Base-by-base conservation (phyloP, 2,329 filamentous ascomycete genomes). In the Alternaria sp. region DNA sequence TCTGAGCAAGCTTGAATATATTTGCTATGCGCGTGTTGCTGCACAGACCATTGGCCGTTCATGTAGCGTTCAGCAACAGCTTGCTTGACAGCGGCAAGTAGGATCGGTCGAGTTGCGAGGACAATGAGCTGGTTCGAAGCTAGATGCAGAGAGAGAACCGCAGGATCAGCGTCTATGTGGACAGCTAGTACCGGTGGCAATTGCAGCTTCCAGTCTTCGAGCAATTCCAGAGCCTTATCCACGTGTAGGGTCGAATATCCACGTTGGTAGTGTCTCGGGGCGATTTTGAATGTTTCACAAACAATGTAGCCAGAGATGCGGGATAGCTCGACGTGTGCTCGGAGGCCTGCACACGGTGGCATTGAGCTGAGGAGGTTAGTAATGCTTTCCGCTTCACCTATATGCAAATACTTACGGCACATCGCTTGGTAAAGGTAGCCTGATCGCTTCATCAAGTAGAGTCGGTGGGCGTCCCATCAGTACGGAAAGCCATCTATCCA, bases 401-500 rank as follows among this genome's bases (percentile, higher is more conserved):
- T 27, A 51, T 36, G 46, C 11, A 18, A 40, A 28, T 12, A 64
- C 70, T 70, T 65, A 74, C 71, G 61, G 54, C 20, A 44, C 62
- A 55, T 68, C 64, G 52, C 45, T 45, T 57, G 71, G 71, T 46
- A 70, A 61, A 43, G 70, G 64, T 28, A 72, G 59, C 20, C 65
- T 63, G 5, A 74, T 72, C 18, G 70, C 65, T 30, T 73, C 70
- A 36, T 73, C 69, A n/a, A 64, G 54, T 53, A 74, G 64, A 2
- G 67, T 67, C 12, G 71, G 68, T 12, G 70, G 68, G 16, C 71
- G 64, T 7, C 71, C 71, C 71, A 74, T 72, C 5, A 74, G 25
- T 36, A 69, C 67, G 27, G 68, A 69, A 18, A 73, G 63, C 71
- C 71, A 74, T 49, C 71, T 62, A 41, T 74, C 71, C 28, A 74